These are phyloP conservation scores for Xylaria sp. DNA, from an alignment of 2,329 filamentous ascomycete species.

Conservation along the genomic window DNA sequence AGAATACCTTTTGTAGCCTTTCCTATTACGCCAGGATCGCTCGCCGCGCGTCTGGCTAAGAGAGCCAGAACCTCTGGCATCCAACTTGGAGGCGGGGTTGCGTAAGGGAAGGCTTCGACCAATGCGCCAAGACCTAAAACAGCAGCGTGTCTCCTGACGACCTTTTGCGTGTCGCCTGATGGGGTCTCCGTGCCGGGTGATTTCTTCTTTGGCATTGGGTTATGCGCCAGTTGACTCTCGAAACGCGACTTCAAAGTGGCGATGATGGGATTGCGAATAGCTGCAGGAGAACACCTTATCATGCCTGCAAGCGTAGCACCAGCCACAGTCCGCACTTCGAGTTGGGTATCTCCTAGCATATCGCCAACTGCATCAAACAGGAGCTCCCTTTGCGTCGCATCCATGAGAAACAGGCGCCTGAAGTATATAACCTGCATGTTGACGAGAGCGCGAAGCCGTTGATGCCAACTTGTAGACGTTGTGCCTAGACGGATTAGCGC, in stretches of 20 bases:
- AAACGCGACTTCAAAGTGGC: conserved; percentile 81
- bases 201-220: conserved; percentile 85
- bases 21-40: conserved; percentile 89
- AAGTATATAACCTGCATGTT: conserved; percentile 99
- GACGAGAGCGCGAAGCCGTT: conserved; percentile 91
- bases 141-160: conserved; percentile 87
- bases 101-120: conserved; percentile 96
- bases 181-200: conserved; percentile 74
- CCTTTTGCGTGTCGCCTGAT: conserved; percentile 77
- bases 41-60: conserved; percentile 84
- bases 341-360: conserved; percentile 91
- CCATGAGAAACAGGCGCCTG: conserved; percentile 90
- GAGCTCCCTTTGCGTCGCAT: conserved; percentile 76
- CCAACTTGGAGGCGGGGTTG: conserved; percentile 90
- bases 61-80: conserved; percentile 92
- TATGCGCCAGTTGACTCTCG: conserved; percentile 78
- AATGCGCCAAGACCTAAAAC: conserved; percentile 91
- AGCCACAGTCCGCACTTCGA: conserved; percentile 94
- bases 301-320: conserved; percentile 93
- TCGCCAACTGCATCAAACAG: conserved; percentile 93
- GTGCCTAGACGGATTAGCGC: conserved; percentile 89
- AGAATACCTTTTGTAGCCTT: conserved; percentile 95
- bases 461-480: conserved; percentile 89
- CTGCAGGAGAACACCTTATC: conserved; percentile 92
- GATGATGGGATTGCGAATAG: conserved; percentile 82